Evolutionary conservation across 805 yeast species (phyloP), one percentile per base, ranked within the genome.

Genomic region (Yueomyces sp.): DNA sequence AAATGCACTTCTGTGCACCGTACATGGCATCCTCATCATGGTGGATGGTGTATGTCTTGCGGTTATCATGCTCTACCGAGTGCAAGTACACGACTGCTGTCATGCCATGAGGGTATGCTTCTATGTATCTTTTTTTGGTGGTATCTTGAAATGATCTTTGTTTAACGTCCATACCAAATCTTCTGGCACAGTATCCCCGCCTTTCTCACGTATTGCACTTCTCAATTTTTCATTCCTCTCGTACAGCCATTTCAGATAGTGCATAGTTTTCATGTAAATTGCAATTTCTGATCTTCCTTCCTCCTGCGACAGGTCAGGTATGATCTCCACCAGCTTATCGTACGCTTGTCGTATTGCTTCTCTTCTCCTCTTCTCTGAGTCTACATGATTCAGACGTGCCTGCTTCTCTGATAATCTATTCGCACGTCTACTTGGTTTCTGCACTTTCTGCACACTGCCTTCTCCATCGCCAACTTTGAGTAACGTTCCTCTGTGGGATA

Each of bases 341-440:
- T 85, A 88, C 7, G 86, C 88, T 7, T 79, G 74, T 39, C 96
- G 68, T 27, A 90, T 85, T 38, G 88, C 85, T 50, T 80, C 85
- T 48, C 97, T 69, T 53, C 97, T 69, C 55, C 82, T 83, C 58
- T 86, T 88, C 57, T 88, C 97, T 0, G 88, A 80, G 4, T 84
- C 84, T 5, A 85, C 82, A 54, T 84, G 94, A 51, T 81, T 84
- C 4, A 79, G 80, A 77, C 60, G 52, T 49, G 59, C 62, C 44
- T 66, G 63, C 36, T 60, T 66, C 2, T 61, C 62, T 1, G 64
- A 53, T 37, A 65, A 49, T 28, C 43, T 46, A 32, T 43, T 47
- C 3, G 38, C 37, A 28, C 44, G 47, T 28, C 44, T 45, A 4
- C 47, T 39, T 12, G 49, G 45, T 40, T 43, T 48, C 33, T 48